Conservation (phyloP, 345 rosid genomes). For the Jatropha curcas region DNA sequence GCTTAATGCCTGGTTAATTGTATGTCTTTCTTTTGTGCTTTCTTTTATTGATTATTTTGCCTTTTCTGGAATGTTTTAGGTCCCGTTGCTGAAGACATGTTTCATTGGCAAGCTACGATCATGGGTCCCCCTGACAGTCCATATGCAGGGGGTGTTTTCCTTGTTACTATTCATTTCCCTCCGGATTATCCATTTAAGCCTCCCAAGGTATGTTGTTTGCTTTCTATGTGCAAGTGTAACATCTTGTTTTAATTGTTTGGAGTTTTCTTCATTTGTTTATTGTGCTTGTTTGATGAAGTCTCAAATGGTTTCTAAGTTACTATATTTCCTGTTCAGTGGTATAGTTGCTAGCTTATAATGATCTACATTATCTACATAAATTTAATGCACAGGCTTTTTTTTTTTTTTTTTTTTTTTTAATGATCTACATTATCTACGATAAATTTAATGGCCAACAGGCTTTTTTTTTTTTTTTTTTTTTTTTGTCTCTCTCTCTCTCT, state of each 20-base stretch:
- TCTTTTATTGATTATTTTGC: neutral
- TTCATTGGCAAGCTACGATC: conserved; percentile 38
- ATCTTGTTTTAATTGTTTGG: neutral
- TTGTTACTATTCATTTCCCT: conserved; percentile 35
- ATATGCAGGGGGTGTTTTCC: conserved; percentile 35
- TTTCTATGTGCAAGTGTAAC: neutral
- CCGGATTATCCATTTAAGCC: conserved; percentile 39
- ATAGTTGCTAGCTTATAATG: too few relatives aligned
- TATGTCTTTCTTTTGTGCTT: neutral
- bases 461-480: too few relatives aligned
- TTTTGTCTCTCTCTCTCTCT: too few relatives aligned
- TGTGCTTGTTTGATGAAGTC: neutral
- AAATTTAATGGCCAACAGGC: too few relatives aligned
- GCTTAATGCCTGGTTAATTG: too few relatives aligned
- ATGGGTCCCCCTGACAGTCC: conserved; percentile 41
- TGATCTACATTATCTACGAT: too few relatives aligned
- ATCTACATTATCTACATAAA: too few relatives aligned
- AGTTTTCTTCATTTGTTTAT: neutral
- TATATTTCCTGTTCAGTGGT: too few relatives aligned
- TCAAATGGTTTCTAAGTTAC: neutral
- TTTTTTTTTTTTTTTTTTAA: too few relatives aligned
- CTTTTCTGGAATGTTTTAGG: conserved; percentile 18
- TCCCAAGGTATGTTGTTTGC: conserved; percentile 24
- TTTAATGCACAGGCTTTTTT: too few relatives aligned
- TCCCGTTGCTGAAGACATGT: conserved; percentile 39